Evolutionary conservation across 1,139 yeast genomes (phyloP).

Genomic region (Saccharomyces hybrid): DNA sequence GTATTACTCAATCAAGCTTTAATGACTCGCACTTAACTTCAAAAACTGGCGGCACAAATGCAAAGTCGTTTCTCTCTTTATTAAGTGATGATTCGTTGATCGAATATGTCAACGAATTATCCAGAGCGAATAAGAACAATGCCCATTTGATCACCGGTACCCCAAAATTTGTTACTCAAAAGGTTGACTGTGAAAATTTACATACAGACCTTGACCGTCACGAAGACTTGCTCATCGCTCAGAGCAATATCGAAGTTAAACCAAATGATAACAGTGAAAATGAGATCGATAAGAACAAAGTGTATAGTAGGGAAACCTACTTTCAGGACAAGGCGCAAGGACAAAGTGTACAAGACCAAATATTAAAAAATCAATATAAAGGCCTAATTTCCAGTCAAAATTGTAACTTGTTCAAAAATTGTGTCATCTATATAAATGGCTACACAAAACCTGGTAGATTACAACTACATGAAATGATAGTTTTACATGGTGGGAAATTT

Average conservation of each 20-base stretch:
- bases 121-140: conserved; percentile 22
- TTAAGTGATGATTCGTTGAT: conserved; percentile 39
- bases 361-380: conserved; percentile 44
- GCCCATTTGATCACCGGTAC: neutral
- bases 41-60: neutral
- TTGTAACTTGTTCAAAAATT: conserved; percentile 49
- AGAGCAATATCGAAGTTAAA: neutral
- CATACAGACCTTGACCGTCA: neutral
- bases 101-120: conserved; percentile 35
- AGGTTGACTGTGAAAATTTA: neutral
- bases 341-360: conserved; percentile 61
- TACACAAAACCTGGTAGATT: conserved; percentile 71
- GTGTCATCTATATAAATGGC: conserved; percentile 75
- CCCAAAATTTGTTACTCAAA: neutral
- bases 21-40: neutral
- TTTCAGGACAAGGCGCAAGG: conserved; percentile 58
- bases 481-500: conserved; percentile 74
- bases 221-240: neutral
- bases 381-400: conserved; percentile 30
- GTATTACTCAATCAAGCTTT: neutral
- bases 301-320: conserved; percentile 40
- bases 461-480: conserved; percentile 63
- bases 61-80: conserved; percentile 24
- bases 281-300: conserved; percentile 3
- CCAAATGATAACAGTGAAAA: neutral